A percentile compares a stretch with the other conserved stretches of the same genome.
Conservation (phyloP, 148 eudicot genomes). For the Talinum fruticosum region DNA sequence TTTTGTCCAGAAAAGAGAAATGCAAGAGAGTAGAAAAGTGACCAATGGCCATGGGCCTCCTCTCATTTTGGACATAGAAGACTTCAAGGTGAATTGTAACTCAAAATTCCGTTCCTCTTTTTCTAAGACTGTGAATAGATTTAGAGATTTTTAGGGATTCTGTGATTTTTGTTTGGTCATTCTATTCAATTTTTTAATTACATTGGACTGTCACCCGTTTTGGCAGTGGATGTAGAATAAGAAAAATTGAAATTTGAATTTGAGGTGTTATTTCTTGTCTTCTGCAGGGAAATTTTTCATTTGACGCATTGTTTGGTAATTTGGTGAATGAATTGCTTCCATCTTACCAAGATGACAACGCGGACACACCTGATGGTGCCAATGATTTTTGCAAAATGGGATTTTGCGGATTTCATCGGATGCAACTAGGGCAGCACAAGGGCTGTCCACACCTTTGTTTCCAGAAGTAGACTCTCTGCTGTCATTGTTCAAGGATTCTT, state of each 20-base stretch:
- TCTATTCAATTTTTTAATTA: conserved; percentile 10
- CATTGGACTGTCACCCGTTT: not conserved
- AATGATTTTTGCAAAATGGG: conserved; percentile 63
- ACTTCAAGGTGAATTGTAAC: conserved; percentile 68
- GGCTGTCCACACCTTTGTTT: conserved; percentile 68
- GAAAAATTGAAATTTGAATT: not conserved
- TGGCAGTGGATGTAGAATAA: conserved; percentile 7
- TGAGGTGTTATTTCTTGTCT: conserved; percentile 2
- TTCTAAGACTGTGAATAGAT: not conserved
- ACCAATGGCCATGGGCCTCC: conserved; percentile 41
- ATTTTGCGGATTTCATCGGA: conserved; percentile 40
- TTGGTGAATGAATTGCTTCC: conserved; percentile 82
- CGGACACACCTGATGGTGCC: conserved; percentile 54
- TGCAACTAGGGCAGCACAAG: conserved; percentile 42
- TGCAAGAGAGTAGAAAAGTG: conserved; percentile 21
- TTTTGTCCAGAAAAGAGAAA: conserved; percentile 2
- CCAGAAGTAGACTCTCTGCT: conserved; percentile 90
- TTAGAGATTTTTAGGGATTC: not conserved
- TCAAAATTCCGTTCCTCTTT: not conserved
- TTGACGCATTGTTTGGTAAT: conserved; percentile 94
- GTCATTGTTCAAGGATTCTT: conserved; percentile 80
- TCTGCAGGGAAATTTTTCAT: conserved; percentile 89
- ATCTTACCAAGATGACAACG: conserved; percentile 65
- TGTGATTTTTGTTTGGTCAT: not conserved
- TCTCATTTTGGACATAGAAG: conserved; percentile 78